Percentiles rank a stretch among this genome's conserved stretches.
Evolutionary conservation across 2,329 filamentous ascomycete species (phyloP).

Genomic region (Lasiodiplodia citricola): DNA sequence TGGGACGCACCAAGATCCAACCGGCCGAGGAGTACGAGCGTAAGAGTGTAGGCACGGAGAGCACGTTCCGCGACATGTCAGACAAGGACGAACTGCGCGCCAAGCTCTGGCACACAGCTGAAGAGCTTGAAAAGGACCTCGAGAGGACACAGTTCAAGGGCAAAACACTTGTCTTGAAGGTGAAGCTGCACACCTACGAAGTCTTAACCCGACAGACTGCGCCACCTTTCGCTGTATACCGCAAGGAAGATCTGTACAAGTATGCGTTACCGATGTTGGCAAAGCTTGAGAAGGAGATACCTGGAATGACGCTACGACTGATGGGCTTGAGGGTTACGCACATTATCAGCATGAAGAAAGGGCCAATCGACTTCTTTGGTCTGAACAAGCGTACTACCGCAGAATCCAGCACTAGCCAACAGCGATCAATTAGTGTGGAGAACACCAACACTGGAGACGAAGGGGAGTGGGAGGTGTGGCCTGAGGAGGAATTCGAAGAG

Average conservation of each 20-base stretch:
- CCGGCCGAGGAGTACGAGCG: slow-evolving; percentile 88
- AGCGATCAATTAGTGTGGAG: slow-evolving; percentile 37
- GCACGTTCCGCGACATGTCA: slow-evolving; percentile 83
- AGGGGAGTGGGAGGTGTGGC: slow-evolving; percentile 70
- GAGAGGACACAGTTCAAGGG: slow-evolving; percentile 81
- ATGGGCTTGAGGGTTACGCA: slow-evolving; percentile 91
- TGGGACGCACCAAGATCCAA: slow-evolving; percentile 83
- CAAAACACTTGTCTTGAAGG: slow-evolving; percentile 86
- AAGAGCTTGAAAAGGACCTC: slow-evolving; percentile 87
- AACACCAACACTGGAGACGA: slow-evolving; percentile 50
- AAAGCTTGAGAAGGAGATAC: slow-evolving; percentile 84
- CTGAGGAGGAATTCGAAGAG: slow-evolving; percentile 69
- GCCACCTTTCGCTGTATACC: slow-evolving; percentile 71
- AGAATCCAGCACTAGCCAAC: neutral
- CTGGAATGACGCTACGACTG: slow-evolving; percentile 77
- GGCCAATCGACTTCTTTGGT: slow-evolving; percentile 82
- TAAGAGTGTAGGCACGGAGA: slow-evolving; percentile 93
- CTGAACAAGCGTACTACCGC: slow-evolving; percentile 33
- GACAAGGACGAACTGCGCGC: slow-evolving; percentile 71
- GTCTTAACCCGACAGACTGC: slow-evolving; percentile 83
- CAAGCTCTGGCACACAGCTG: slow-evolving; percentile 80
- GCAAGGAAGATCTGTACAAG: slow-evolving; percentile 82
- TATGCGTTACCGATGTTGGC: slow-evolving; percentile 80
- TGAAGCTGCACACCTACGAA: slow-evolving; percentile 94
- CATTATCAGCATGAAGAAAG: slow-evolving; percentile 83